Base-by-base conservation (phyloP, 164 flowering plant genomes). In the Berberis vulgaris region DNA sequence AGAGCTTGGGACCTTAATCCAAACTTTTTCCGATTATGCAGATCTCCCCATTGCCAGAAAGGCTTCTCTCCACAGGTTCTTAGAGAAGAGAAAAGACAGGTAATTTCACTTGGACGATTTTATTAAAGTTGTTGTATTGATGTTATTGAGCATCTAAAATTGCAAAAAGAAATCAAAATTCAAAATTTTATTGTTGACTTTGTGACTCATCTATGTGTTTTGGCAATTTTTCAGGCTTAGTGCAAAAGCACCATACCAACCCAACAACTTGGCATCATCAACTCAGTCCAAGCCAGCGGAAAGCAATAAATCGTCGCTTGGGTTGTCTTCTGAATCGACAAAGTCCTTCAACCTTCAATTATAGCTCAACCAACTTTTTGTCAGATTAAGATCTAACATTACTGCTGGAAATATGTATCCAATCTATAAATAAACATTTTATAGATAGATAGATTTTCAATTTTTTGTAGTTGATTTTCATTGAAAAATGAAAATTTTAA, bases 81-180 rank as follows among this genome's bases (percentile, higher is more conserved):
- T 91, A 57, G 96, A 85, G 84, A 91, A 85, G 82, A 85, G 97
- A 72, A 88, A 86, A 74, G 91, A 82, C 59, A 76, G 96, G 93
- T 84, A 65, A 77, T 57, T 50, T 50, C 11, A 50, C 11, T 5
- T 50, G 59, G 3, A 3, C 5, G 5, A n/a, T 56, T 3, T n/a
- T 0, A n/a, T 40, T 3, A 4, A 7, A 56, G 5, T 38, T 26
- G 40, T 7, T 5, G 38, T n/a, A 7, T 3, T 56, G n/a, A 7
- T 8, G 40, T 8, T n/a, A 11, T n/a, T 8, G 57, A 1, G 2
- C 57, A 2, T 38, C 40, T 26, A 26, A n/a, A 40, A 12, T 5
- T 56, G 7, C 26, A 26, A 26, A 26, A 26, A 26, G 26, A 26
- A 26, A 26, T 26, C 13, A 38, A 10, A 10, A 4, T 38, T 26